A percentile compares a stretch with the other conserved stretches of the same genome.
Conservation (phyloP, 768 basidiomycete genomes). For the Serendipita sp. region DNA sequence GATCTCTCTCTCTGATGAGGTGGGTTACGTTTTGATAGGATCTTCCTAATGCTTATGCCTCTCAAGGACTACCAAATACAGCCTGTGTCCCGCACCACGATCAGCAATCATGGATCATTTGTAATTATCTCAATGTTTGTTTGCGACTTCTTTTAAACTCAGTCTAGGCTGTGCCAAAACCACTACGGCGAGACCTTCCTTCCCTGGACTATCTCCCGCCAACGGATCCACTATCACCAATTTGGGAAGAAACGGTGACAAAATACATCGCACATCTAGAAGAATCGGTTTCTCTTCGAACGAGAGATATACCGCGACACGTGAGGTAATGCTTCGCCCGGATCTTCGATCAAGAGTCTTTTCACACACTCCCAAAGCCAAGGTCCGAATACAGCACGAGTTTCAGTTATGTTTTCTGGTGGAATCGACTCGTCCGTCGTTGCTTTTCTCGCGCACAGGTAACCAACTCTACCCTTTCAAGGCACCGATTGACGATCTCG, state of each 20-base stretch:
- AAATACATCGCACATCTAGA: conserved; percentile 26
- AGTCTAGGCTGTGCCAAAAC: not conserved
- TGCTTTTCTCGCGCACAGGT: conserved; percentile 67
- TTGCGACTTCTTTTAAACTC: not conserved
- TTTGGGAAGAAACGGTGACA: conserved; percentile 8
- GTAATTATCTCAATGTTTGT: conserved; percentile 5
- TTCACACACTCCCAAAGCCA: conserved; percentile 10
- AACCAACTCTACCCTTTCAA: not conserved
- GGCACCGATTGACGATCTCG: not conserved
- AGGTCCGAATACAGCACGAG: conserved; percentile 29
- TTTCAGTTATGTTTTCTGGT: conserved; percentile 87
- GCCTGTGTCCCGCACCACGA: not conserved
- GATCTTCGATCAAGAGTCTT: not conserved
- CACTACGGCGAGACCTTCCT: conserved; percentile 37
- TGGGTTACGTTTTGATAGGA: not conserved
- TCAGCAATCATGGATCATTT: not conserved
- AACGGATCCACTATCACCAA: not conserved
- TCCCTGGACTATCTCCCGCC: not conserved
- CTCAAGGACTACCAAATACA: not conserved
- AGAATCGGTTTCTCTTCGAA: conserved; percentile 48
- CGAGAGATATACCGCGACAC: conserved; percentile 47
- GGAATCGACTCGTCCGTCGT: conserved; percentile 86
- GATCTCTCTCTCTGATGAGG: not conserved
- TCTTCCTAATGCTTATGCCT: not conserved
- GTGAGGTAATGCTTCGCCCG: conserved; percentile 17